A percentile compares a stretch with the other conserved stretches of the same genome.
These are phyloP conservation scores for Crucibulum laeve DNA, from an alignment of 768 basidiomycete genomes.

Conservation along the genomic window DNA sequence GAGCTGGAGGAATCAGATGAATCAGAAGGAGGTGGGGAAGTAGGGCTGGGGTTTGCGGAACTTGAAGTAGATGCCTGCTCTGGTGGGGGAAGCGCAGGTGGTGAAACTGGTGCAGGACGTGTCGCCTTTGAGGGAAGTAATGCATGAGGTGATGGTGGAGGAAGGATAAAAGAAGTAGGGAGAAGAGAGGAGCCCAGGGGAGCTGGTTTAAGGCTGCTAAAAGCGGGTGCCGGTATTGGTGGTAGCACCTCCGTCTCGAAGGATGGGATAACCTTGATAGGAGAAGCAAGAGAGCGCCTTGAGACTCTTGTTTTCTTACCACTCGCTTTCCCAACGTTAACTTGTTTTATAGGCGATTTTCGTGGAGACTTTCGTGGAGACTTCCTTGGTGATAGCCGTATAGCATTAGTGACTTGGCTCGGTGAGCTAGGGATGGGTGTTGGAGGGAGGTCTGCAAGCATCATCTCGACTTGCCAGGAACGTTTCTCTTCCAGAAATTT, in stretches of 20 bases:
- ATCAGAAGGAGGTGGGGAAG: constrained; percentile 9
- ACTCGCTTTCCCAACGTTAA: constrained; percentile 43
- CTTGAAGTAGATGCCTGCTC: constrained; percentile 7
- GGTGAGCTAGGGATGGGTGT: constrained; percentile 29
- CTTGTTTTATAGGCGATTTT: constrained; percentile 24
- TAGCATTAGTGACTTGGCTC: constrained; percentile 5
- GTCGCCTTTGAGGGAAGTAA: constrained; percentile 52
- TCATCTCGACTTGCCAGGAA: constrained; percentile 64
- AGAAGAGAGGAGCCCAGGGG: constrained; percentile 43
- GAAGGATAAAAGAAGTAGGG: constrained; percentile 70
- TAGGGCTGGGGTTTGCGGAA: neutral
- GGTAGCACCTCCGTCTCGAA: constrained; percentile 39
- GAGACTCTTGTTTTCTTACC: constrained; percentile 43
- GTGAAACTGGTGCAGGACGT: constrained; percentile 21
- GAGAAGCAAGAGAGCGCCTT: constrained; percentile 37
- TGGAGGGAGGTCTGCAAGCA: constrained; percentile 54
- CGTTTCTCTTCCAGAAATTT: constrained; percentile 66
- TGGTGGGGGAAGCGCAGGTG: constrained; percentile 12
- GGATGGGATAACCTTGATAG: constrained; percentile 28
- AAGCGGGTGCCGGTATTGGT: constrained; percentile 24
- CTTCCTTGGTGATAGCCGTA: constrained; percentile 25
- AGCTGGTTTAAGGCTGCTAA: constrained; percentile 33
- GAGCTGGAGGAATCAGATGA: constrained; percentile 9
- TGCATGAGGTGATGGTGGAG: constrained; percentile 71
- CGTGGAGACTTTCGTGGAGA: constrained; percentile 13